Conservation (phyloP, 2,329 filamentous ascomycete species). For the Drechslerella coelobrocha region DNA sequence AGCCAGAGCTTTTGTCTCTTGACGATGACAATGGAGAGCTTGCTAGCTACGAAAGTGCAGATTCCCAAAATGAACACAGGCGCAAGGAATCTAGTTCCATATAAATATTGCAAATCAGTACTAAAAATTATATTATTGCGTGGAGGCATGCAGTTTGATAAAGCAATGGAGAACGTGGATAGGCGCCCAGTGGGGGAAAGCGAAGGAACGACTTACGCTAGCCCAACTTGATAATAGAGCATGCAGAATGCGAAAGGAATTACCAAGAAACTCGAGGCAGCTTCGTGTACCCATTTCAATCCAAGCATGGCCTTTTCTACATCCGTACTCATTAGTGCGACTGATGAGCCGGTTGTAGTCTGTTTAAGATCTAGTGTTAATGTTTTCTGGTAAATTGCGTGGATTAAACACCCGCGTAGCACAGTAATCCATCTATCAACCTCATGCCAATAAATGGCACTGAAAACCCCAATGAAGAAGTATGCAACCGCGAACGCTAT, state of each 20-base stretch:
- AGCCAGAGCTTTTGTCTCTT: conserved; percentile 43
- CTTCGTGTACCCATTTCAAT: conserved; percentile 58
- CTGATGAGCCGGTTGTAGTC: conserved; percentile 58
- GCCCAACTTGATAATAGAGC: conserved; percentile 56
- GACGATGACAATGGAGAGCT: conserved; percentile 22
- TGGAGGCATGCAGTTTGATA: not conserved
- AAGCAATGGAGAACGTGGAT: conserved; percentile 51
- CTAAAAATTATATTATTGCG: not conserved
- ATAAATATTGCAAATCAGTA: not conserved
- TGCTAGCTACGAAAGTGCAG: conserved; percentile 19
- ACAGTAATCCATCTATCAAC: conserved; percentile 55
- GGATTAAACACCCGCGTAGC: conserved; percentile 57
- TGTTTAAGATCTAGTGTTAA: conserved; percentile 56
- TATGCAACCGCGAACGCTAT: conserved; percentile 35
- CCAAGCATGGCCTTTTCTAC: conserved; percentile 60
- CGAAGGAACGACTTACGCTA: conserved; percentile 55
- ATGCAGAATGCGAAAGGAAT: conserved; percentile 57
- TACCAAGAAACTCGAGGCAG: conserved; percentile 58
- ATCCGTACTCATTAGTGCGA: conserved; percentile 64
- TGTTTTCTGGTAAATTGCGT: conserved; percentile 58
- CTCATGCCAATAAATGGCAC: conserved; percentile 53
- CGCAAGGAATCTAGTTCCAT: not conserved
- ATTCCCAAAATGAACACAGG: conserved; percentile 5
- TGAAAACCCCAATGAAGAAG: conserved; percentile 49
- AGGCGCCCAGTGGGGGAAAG: too few relatives aligned